A percentile compares a stretch with the other conserved stretches of the same genome.
Conservation (phyloP, 805 yeast species). For the Ogataea zsoltii region DNA sequence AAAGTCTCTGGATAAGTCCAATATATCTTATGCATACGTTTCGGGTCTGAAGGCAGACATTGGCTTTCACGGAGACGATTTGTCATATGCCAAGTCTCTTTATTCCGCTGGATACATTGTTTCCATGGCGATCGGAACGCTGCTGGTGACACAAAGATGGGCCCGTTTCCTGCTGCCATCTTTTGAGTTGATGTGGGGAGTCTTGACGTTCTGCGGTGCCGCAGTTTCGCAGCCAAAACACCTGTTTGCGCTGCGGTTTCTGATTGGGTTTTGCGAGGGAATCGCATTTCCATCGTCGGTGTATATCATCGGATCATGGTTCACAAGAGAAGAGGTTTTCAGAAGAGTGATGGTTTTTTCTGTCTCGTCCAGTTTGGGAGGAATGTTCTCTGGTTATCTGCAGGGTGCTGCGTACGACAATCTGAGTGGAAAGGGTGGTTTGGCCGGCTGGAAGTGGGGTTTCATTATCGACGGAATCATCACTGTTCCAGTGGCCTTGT, state of each 20-base stretch:
- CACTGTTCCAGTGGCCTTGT: constrained; percentile 56
- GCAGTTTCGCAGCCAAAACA: constrained; percentile 31
- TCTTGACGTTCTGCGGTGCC: constrained; percentile 30
- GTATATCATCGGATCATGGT: constrained; percentile 44
- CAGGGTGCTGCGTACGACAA: constrained; percentile 43
- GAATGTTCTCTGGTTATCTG: constrained; percentile 45
- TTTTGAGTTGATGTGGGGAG: constrained; percentile 33
- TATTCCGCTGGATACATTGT: constrained; percentile 37
- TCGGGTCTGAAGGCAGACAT: constrained; percentile 61
- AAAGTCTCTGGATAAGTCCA: constrained; percentile 62
- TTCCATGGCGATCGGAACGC: constrained; percentile 27
- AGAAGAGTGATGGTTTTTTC: constrained; percentile 43
- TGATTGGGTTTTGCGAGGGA: constrained; percentile 46
- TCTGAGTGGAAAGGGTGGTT: constrained; percentile 45
- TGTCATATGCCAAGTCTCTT: constrained; percentile 35
- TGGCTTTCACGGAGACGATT: constrained; percentile 52
- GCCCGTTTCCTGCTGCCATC: constrained; percentile 24
- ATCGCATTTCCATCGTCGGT: constrained; percentile 43
- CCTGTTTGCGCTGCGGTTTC: constrained; percentile 43
- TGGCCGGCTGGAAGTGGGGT: constrained; percentile 70
- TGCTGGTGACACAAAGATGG: constrained; percentile 27
- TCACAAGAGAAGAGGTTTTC: constrained; percentile 42
- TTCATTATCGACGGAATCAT: constrained; percentile 61
- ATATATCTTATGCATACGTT: constrained; percentile 64
- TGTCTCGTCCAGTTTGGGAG: constrained; percentile 40